phyloP scores from a whole-genome alignment of 441 rosid genomes.

The Croton laevigatus region DNA sequence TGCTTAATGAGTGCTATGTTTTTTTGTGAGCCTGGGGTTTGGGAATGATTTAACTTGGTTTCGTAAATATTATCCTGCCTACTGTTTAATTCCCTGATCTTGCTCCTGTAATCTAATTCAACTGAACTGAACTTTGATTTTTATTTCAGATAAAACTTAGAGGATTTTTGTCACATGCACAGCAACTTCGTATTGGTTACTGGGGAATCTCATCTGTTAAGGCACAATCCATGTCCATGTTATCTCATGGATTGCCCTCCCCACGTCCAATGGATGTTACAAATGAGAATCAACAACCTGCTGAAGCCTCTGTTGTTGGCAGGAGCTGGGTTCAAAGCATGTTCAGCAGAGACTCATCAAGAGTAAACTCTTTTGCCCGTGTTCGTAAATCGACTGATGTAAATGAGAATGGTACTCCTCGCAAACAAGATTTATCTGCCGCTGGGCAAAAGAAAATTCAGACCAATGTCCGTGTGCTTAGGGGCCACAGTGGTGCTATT shows the following conservation, averaged over 20 bases:
- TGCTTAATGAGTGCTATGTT: conserved; percentile 7
- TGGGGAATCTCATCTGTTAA: conserved; percentile 89
- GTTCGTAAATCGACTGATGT: conserved; percentile 38
- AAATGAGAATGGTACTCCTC: conserved; percentile 29
- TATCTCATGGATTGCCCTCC: conserved; percentile 73
- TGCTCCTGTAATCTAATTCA: neutral
- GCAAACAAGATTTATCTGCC: conserved; percentile 65
- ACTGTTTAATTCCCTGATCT: neutral
- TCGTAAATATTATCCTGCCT: neutral
- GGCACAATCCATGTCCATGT: conserved; percentile 47
- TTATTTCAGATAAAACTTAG: conserved; percentile 83
- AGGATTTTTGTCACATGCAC: conserved; percentile 90
- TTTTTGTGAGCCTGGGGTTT: conserved; percentile 6
- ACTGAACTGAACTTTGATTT: conserved; percentile 11
- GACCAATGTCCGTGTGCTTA: conserved; percentile 84
- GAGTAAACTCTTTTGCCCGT: conserved; percentile 72
- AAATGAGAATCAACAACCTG: conserved; percentile 82
- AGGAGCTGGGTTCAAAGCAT: conserved; percentile 99
- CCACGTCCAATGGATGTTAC: conserved; percentile 74
- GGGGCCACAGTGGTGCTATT: conserved; percentile 91
- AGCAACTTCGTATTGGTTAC: conserved; percentile 86
- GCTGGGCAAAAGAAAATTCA: conserved; percentile 88
- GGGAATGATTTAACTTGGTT: conserved; percentile 4
- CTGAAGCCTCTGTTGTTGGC: conserved; percentile 91
- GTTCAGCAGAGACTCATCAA: conserved; percentile 95